Conservation (phyloP, 2,329 filamentous ascomycete genomes). For the Exophiala aquamarina region DNA sequence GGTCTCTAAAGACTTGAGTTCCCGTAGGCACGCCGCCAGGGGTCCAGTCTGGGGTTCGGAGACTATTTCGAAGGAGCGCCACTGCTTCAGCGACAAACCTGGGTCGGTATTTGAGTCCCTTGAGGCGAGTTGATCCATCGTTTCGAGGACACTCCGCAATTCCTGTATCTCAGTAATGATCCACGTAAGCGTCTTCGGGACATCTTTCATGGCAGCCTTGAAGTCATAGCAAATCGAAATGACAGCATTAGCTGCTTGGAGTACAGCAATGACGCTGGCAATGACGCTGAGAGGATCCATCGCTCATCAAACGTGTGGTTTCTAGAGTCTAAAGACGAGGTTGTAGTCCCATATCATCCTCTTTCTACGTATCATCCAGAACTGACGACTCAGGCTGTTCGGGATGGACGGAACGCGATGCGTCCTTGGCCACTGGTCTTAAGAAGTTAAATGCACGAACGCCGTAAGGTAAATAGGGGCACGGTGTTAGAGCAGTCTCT, state of each 20-base stretch:
- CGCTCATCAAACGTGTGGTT: not conserved
- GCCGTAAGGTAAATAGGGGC: too few species aligned
- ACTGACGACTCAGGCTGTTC: too few species aligned
- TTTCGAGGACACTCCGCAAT: constrained; percentile 1
- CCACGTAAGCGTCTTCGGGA: not conserved
- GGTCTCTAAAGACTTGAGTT: not conserved
- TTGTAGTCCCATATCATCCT: too few species aligned
- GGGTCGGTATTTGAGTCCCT: not conserved
- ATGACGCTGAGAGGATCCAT: constrained; percentile 25
- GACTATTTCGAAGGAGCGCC: not conserved
- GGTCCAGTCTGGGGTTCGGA: not conserved
- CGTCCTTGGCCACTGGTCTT: too few species aligned
- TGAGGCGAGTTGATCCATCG: not conserved
- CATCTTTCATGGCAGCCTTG: constrained; percentile 1
- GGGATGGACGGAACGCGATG: too few species aligned
- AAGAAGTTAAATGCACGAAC: too few species aligned
- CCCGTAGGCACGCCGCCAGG: not conserved
- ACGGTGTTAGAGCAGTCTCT: too few species aligned
- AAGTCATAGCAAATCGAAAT: constrained; percentile 1
- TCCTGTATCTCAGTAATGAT: not conserved
- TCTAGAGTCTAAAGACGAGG: too few species aligned
- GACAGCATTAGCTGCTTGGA: constrained; percentile 9
- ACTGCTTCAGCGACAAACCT: not conserved
- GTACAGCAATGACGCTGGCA: constrained; percentile 21
- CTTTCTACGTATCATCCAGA: too few species aligned